phyloP scores from a whole-genome alignment of 2,329 filamentous ascomycete genomes.

The Mariannaea sp. region DNA sequence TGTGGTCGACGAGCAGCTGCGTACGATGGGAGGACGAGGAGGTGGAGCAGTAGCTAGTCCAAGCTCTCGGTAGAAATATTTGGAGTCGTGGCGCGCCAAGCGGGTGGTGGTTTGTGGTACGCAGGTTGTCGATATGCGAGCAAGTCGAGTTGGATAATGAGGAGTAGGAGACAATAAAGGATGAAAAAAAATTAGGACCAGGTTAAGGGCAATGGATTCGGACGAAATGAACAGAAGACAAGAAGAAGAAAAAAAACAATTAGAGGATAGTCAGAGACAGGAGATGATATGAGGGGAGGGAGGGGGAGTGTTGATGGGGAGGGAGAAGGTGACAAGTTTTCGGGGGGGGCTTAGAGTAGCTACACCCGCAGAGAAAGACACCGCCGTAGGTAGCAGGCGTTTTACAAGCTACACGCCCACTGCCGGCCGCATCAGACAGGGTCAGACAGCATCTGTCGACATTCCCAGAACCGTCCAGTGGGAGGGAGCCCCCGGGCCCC shows the following conservation, averaged over 20 bases:
- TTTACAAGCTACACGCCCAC: constrained; percentile 17
- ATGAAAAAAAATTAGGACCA: background rate
- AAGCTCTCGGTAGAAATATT: constrained; percentile 1
- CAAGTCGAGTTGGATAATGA: background rate
- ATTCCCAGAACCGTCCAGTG: constrained; percentile 24
- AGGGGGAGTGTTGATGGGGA: constrained; percentile 14
- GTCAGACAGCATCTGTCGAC: constrained; percentile 17
- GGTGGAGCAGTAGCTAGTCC: constrained; percentile 1
- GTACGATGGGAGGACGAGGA: background rate
- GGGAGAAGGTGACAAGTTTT: constrained; percentile 16
- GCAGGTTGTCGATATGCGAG: no score
- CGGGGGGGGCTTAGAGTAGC: constrained; percentile 6
- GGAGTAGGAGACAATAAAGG: background rate
- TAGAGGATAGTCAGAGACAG: constrained; percentile 5
- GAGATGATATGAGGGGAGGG: constrained; percentile 9
- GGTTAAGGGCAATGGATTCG: background rate
- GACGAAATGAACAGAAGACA: background rate
- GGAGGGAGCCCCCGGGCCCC: constrained; percentile 32
- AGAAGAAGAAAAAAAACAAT: constrained; percentile 3
- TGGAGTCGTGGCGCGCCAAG: constrained; percentile 10
- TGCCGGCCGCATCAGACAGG: constrained; percentile 27
- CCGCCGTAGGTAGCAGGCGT: background rate
- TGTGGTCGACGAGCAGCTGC: background rate
- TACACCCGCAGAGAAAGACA: constrained; percentile 6
- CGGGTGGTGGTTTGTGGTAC: background rate